Evolutionary conservation across 805 yeast genomes (phyloP).

Genomic region (Candida mattraensis): DNA sequence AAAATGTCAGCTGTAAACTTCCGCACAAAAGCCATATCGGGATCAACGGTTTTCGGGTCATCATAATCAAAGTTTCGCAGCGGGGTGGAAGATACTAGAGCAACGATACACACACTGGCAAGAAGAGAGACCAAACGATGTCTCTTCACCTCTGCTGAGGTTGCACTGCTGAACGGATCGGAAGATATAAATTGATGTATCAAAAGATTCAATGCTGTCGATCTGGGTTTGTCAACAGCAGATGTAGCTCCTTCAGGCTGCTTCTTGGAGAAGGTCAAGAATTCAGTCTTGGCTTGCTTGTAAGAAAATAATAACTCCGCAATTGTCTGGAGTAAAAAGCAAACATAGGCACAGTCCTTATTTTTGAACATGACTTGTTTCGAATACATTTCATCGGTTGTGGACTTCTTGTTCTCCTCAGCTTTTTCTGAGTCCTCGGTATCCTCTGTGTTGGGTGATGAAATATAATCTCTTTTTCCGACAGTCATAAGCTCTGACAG

Average conservation of each 20-base stretch:
- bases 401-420: conserved; percentile 21
- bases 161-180: conserved; percentile 38
- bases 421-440: conserved; percentile 15
- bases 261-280: conserved; percentile 73
- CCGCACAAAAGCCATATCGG: conserved; percentile 71
- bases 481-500: conserved; percentile 62
- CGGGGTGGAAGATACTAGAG: conserved; percentile 60
- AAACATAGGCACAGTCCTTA: conserved; percentile 59
- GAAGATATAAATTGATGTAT: conserved; percentile 71
- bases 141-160: conserved; percentile 44
- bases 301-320: conserved; percentile 77
- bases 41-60: conserved; percentile 55
- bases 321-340: conserved; percentile 65
- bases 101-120: conserved; percentile 59
- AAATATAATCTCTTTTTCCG: conserved; percentile 27
- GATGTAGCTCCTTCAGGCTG: conserved; percentile 21
- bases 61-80: conserved; percentile 45
- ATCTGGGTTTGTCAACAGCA: conserved; percentile 60
- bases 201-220: conserved; percentile 75
- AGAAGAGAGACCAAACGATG: conserved; percentile 57
- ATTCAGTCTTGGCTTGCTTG: conserved; percentile 77
- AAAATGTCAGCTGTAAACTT: conserved; percentile 71
- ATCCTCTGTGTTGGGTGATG: conserved; percentile 22
- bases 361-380: conserved; percentile 43
- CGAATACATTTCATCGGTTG: conserved; percentile 22